Percentiles rank a stretch among this genome's conserved stretches.
Evolutionary conservation across 2,329 filamentous ascomycete species (phyloP).

Genomic region (Nemania diffusa): DNA sequence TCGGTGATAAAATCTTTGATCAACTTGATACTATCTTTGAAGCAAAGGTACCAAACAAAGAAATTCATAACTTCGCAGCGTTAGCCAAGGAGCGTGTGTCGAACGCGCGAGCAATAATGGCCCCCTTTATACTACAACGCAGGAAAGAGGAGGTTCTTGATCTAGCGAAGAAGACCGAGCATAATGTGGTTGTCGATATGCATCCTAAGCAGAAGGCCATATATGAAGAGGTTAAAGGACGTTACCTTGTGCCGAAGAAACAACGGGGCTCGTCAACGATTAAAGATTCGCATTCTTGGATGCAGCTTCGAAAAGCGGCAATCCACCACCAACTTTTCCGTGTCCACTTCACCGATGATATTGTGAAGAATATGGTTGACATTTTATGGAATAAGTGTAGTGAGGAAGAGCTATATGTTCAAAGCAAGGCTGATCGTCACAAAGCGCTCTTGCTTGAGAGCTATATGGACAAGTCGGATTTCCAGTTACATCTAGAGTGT

Average conservation of each 20-base stretch:
- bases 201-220: conserved; percentile 76
- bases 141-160: conserved; percentile 94
- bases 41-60: conserved; percentile 86
- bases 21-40: conserved; percentile 90
- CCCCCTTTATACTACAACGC: conserved; percentile 91
- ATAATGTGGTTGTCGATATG: conserved; percentile 84
- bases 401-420: conserved; percentile 58
- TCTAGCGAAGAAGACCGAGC: conserved; percentile 81
- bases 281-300: conserved; percentile 76
- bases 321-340: conserved; percentile 92
- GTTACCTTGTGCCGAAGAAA: conserved; percentile 72
- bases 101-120: conserved; percentile 89
- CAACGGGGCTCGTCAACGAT: conserved; percentile 65
- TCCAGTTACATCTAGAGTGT: conserved; percentile 74
- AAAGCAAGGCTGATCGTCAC: conserved; percentile 57
- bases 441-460: conserved; percentile 65
- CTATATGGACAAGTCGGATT: conserved; percentile 69
- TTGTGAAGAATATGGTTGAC: conserved; percentile 79
- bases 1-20: conserved; percentile 75
- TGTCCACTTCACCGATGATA: conserved; percentile 79
- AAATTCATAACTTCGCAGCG: conserved; percentile 82
- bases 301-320: conserved; percentile 90
- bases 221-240: conserved; percentile 73
- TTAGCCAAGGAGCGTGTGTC: conserved; percentile 88
- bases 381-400: conserved; percentile 77